A percentile compares a stretch with the other conserved stretches of the same genome.
Conservation (phyloP, 176 grass and related monocot species). For the Oryza longistaminata region DNA sequence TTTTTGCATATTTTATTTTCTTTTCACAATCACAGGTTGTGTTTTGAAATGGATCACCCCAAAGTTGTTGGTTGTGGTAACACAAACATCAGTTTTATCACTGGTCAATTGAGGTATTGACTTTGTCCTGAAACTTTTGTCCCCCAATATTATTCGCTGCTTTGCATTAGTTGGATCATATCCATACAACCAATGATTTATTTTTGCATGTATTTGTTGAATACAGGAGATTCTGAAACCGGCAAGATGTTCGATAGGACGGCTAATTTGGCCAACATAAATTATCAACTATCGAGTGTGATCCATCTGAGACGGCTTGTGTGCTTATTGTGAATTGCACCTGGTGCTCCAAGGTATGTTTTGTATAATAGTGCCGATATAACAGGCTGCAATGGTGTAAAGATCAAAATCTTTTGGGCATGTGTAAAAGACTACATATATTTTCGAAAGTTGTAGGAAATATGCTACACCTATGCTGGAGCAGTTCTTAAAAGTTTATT, state of each 20-base stretch:
- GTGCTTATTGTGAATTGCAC: slow-evolving; percentile 94
- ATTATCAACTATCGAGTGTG: slow-evolving; percentile 96
- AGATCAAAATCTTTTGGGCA: neutral
- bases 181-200: neutral
- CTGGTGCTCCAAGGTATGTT: slow-evolving; percentile 79
- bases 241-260: slow-evolving; percentile 93
- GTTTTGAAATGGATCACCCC: slow-evolving; percentile 99
- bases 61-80: slow-evolving; percentile 75
- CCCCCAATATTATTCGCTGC: neutral
- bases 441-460: neutral
- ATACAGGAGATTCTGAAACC: slow-evolving; percentile 85
- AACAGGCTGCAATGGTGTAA: neutral
- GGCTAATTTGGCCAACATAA: slow-evolving; percentile 87
- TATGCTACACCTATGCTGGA: neutral
- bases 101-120: slow-evolving; percentile 82
- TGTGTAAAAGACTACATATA: neutral
- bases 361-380: neutral
- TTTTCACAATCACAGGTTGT: slow-evolving; percentile 57
- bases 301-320: slow-evolving; percentile 82
- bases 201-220: slow-evolving; percentile 21
- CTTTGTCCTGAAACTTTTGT: neutral
- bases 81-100: slow-evolving; percentile 91
- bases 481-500: slow-evolving; percentile 5
- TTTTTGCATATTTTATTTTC: slow-evolving; percentile 1
- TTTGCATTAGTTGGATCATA: slow-evolving; percentile 8